Evolutionary conservation across 192 early-diverging fungal genomes (phyloP).

Genomic region (Coemansia sp.): DNA sequence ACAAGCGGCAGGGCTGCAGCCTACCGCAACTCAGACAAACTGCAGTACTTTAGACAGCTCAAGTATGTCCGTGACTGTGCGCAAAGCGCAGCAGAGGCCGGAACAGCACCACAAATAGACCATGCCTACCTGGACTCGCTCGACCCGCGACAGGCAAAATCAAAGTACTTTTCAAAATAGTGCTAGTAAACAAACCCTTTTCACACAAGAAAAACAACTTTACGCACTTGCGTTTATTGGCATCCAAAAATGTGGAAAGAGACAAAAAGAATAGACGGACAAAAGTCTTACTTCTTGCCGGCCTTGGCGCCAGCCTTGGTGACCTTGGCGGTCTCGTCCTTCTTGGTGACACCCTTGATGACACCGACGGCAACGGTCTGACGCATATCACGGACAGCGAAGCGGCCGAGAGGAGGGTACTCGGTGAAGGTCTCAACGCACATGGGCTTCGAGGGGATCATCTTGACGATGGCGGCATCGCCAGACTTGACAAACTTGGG

Average conservation of each 20-base stretch:
- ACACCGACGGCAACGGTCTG: conserved; percentile 97
- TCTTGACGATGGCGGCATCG: conserved; percentile 93
- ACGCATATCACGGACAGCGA: conserved; percentile 97
- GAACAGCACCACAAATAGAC: conserved; percentile 1
- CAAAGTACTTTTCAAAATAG: conserved; percentile 32
- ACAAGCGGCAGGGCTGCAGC: conserved; percentile 68
- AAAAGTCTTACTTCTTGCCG: conserved; percentile 71
- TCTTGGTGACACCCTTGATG: conserved; percentile 90
- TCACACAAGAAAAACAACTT: no score
- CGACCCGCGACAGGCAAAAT: conserved; percentile 11
- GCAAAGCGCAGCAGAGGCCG: not conserved
- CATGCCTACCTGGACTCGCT: conserved; percentile 12
- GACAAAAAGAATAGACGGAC: conserved; percentile 4
- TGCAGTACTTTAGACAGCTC: conserved; percentile 55
- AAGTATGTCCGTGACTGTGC: conserved; percentile 43
- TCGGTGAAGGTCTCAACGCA: conserved; percentile 92
- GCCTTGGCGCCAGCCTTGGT: conserved; percentile 79
- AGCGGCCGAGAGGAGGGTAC: conserved; percentile 94
- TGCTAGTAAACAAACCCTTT: no score
- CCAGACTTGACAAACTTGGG: conserved; percentile 96
- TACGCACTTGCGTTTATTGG: not conserved
- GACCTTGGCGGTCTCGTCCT: conserved; percentile 70
- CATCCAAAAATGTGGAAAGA: conserved; percentile 6
- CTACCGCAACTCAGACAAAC: conserved; percentile 65
- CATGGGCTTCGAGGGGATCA: conserved; percentile 95